These are phyloP conservation scores for Leccinum colubrinum DNA, from an alignment of 1,284 basidiomycete species.

Conservation along the genomic window DNA sequence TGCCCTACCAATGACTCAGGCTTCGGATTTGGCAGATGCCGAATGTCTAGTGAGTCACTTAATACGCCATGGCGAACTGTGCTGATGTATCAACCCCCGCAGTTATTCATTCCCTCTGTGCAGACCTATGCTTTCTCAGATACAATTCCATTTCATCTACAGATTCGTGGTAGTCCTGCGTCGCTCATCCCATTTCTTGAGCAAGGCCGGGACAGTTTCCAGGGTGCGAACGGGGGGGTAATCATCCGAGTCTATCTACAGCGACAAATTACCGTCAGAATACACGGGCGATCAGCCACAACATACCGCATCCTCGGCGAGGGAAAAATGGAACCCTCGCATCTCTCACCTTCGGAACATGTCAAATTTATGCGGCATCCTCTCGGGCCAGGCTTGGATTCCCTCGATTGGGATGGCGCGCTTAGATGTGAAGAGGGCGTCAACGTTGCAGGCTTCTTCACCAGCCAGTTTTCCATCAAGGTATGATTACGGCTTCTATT, in stretches of 20 bases:
- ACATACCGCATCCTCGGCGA: slow-evolving; percentile 19
- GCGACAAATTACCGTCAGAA: slow-evolving; percentile 17
- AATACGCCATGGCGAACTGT: background rate
- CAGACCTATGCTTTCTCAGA: slow-evolving; percentile 27
- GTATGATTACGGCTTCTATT: slow-evolving; percentile 11
- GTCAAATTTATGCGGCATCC: slow-evolving; percentile 6
- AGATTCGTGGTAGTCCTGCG: slow-evolving; percentile 25
- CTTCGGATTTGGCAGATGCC: slow-evolving; percentile 20
- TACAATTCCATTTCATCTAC: slow-evolving; percentile 33
- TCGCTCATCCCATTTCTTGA: slow-evolving; percentile 31
- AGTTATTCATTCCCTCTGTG: slow-evolving; percentile 32
- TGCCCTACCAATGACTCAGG: slow-evolving; percentile 18
- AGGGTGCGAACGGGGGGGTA: slow-evolving; percentile 5
- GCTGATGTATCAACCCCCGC: background rate
- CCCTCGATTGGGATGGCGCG: slow-evolving; percentile 33
- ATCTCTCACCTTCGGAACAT: slow-evolving; percentile 2
- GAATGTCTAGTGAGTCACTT: slow-evolving; percentile 29
- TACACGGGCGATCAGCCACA: slow-evolving; percentile 16
- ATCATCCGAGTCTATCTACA: slow-evolving; percentile 26
- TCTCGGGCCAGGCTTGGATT: slow-evolving; percentile 17
- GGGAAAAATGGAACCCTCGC: slow-evolving; percentile 19
- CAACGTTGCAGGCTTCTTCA: slow-evolving; percentile 21
- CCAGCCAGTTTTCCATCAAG: slow-evolving; percentile 23
- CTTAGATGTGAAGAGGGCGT: slow-evolving; percentile 21
- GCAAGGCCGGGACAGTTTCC: slow-evolving; percentile 8